Evolutionary conservation across 2,329 filamentous ascomycete genomes (phyloP), one percentile per base, ranked within the genome.

Genomic region (Colletotrichum higginsianum): DNA sequence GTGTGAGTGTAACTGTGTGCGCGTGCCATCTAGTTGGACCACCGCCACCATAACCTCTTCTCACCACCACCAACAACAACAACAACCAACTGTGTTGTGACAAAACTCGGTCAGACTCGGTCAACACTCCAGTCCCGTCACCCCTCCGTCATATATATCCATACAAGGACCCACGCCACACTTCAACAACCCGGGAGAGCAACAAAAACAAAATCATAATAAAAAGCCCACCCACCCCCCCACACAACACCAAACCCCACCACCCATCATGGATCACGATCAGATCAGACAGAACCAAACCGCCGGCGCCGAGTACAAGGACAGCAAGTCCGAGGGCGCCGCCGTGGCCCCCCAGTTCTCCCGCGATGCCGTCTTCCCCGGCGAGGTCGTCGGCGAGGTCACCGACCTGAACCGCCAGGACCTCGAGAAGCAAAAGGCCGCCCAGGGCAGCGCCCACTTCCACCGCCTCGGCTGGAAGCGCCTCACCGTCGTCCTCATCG

Each of bases 401-500:
- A 72, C 74, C 47, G 72, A 73, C 68, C 66, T 81, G 52, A 77
- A 58, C 63, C 75, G 80, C 61, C 76, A 77, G 67, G 84, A 86
- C 73, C 74, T 84, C 50, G 86, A 87, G 78, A 83, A 85, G 78
- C 82, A 84, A 73, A 87, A 85, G 76, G 80, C 81, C 13, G 82
- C 81, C 8, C 77, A 84, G 75, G 86, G 86, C 67, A 70, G 81
- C 58, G 84, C 84, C 16, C 83, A 86, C 67, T 89, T 89, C 77
- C 80, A 87, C 73, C 84, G 85, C 50, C 83, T 89, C 26, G 87
- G 87, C 64, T 89, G 87, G 87, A 89, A 88, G 77, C 86, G 87
- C 15, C 82, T 89, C 42, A 88, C 86, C 3, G 79, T 89, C 26
- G 84, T 89, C 38, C 82, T 89, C 71, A 87, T 89, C 72, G 87